These are phyloP conservation scores for Trichoderma polysporum DNA, from an alignment of 2,329 filamentous ascomycete species.

Conservation along the genomic window DNA sequence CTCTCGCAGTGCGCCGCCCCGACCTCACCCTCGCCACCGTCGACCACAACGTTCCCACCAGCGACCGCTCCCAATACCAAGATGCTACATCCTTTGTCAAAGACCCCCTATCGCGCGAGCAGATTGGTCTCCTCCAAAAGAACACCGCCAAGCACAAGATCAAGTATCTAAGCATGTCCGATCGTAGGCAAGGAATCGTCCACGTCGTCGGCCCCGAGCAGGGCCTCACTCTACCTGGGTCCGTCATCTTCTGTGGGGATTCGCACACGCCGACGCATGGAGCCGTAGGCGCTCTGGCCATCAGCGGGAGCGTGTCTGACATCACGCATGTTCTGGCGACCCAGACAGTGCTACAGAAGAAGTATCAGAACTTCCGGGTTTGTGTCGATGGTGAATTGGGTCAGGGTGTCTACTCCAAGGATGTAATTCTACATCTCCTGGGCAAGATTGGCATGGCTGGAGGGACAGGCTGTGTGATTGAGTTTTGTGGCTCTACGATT, in stretches of 20 bases:
- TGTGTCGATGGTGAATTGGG: slow-evolving; percentile 88
- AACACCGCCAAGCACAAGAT: slow-evolving; percentile 59
- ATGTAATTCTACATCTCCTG: slow-evolving; percentile 89
- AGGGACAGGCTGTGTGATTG: slow-evolving; percentile 90
- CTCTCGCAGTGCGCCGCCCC: slow-evolving; percentile 84
- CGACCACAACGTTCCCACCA: slow-evolving; percentile 94
- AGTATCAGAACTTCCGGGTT: slow-evolving; percentile 98
- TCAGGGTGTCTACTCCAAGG: slow-evolving; percentile 92
- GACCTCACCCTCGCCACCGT: slow-evolving; percentile 96
- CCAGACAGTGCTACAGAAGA: slow-evolving; percentile 91
- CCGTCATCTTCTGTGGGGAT: slow-evolving; percentile 95
- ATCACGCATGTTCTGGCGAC: slow-evolving; percentile 97
- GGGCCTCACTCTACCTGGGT: slow-evolving; percentile 94
- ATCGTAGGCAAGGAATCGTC: slow-evolving; percentile 96
- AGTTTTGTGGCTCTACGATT: slow-evolving; percentile 95
- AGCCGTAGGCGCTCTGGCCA: slow-evolving; percentile 89
- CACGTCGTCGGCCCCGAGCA: slow-evolving; percentile 98
- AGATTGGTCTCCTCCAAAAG: slow-evolving; percentile 93
- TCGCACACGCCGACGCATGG: slow-evolving; percentile 97
- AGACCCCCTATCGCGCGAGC: slow-evolving; percentile 86
- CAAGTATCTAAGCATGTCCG: slow-evolving; percentile 91
- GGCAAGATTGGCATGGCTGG: slow-evolving; percentile 92
- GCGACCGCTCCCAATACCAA: slow-evolving; percentile 86
- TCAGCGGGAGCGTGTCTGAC: slow-evolving; percentile 96
- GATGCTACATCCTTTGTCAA: slow-evolving; percentile 91